Percentiles rank a stretch among this genome's conserved stretches.
Evolutionary conservation across 2,329 filamentous ascomycete genomes (phyloP).

Genomic region (Cladosporium sp.): DNA sequence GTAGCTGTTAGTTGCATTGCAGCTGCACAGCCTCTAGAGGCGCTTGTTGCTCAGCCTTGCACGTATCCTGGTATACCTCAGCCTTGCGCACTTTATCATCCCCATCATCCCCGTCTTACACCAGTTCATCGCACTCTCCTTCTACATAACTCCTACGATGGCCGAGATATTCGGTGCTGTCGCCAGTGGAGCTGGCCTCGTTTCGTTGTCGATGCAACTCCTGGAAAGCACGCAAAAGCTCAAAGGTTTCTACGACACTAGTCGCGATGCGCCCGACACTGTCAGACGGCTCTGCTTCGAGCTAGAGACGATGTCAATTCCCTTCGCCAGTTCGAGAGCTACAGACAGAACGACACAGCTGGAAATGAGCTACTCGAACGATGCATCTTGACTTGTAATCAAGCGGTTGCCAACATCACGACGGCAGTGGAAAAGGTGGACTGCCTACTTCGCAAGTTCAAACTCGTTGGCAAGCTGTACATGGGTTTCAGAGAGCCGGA

Average conservation of each 20-base stretch:
- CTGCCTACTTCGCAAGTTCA: background rate
- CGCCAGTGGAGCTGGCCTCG: slow-evolving; percentile 13
- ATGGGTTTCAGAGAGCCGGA: slow-evolving; percentile 1
- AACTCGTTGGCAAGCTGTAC: slow-evolving; percentile 1
- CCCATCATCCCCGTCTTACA: too few species aligned
- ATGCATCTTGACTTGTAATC: slow-evolving; percentile 1
- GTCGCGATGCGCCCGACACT: background rate
- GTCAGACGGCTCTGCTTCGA: background rate
- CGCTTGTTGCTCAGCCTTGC: too few species aligned
- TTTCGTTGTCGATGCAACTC: slow-evolving; percentile 15
- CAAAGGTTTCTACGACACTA: slow-evolving; percentile 8
- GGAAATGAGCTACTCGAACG: slow-evolving; percentile 1
- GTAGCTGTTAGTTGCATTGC: too few species aligned
- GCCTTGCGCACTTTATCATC: too few species aligned
- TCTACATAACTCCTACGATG: too few species aligned
- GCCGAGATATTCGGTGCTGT: slow-evolving; percentile 15
- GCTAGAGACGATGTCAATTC: slow-evolving; percentile 7
- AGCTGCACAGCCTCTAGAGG: too few species aligned
- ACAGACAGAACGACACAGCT: background rate
- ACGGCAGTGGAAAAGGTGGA: background rate
- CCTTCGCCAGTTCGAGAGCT: slow-evolving; percentile 5
- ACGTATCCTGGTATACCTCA: too few species aligned
- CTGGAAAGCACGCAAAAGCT: slow-evolving; percentile 14
- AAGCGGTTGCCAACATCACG: background rate
- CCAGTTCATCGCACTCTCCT: too few species aligned